Conservation (phyloP, 192 early-diverging fungal genomes). For the Entomortierella beljakovae region DNA sequence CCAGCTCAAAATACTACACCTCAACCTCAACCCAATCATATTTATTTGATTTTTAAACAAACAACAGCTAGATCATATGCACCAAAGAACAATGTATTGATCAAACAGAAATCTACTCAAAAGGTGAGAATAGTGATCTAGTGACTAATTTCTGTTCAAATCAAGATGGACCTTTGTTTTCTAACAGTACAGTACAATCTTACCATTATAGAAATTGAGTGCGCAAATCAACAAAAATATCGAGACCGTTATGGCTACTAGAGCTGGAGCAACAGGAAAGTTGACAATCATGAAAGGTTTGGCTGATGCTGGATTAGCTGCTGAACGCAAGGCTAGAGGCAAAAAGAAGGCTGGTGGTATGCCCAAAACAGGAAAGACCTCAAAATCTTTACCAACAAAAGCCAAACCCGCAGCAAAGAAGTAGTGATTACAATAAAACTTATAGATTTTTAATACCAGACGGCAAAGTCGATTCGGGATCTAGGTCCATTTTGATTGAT, state of each 20-base stretch:
- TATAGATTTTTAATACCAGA: too few species aligned
- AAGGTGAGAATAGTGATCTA: conserved; percentile 10
- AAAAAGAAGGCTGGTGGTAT: conserved; percentile 59
- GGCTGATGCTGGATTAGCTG: conserved; percentile 65
- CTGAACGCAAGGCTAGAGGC: conserved; percentile 63
- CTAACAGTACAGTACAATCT: background rate
- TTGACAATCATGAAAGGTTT: conserved; percentile 81
- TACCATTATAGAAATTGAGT: conserved; percentile 61
- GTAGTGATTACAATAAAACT: background rate
- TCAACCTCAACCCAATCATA: too few species aligned
- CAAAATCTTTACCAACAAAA: conserved; percentile 42
- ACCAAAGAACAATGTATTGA: conserved; percentile 50
- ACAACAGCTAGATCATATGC: conserved; percentile 37
- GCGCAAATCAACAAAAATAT: conserved; percentile 67
- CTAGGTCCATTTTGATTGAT: too few species aligned
- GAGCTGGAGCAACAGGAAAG: conserved; percentile 80
- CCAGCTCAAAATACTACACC: too few species aligned
- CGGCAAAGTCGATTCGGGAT: too few species aligned
- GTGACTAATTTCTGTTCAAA: background rate
- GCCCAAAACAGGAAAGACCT: conserved; percentile 48
- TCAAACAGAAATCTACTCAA: conserved; percentile 51
- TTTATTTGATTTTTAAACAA: background rate
- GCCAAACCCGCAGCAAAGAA: conserved; percentile 48
- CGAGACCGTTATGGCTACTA: conserved; percentile 74
- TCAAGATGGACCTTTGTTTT: background rate